Base-by-base conservation (phyloP, 2,329 filamentous ascomycete genomes). In the Aspergillus glaucus region DNA sequence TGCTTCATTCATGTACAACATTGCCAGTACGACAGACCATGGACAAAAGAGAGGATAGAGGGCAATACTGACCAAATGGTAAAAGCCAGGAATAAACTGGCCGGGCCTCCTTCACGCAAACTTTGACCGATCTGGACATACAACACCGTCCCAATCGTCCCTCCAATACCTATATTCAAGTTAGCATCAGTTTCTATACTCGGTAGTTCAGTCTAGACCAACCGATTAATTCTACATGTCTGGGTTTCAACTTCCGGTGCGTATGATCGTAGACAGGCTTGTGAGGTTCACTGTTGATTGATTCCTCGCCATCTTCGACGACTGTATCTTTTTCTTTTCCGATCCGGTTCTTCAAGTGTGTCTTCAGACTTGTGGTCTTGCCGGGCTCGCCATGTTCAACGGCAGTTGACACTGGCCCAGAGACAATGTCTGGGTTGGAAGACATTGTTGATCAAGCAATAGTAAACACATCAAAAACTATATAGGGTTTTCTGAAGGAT, bases 191-290 rank as follows among this genome's bases (percentile, higher is more conserved):
- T 7, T n/a, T 17, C 34, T 36, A 36, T 36, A 17, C 15, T 17
- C 34, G 8, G 6, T 36, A 6, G 14, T 36, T 17, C n/a, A 17
- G 4, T 30, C 26, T 30, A 36, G 15, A 7, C n/a, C 17, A 17
- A 40, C 37, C 72, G 48, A 75, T 75, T 49, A 75, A 56, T 52
- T 75, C 71, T 37, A 75, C 69, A 59, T 75, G 72, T 51, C 72
- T 60, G 12, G 71, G 65, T 51, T 73, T 74, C 17, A 75, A 58
- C 50, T 66, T 70, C 47, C 72, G 68, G 30, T 67, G 68, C 1
- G 70, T 73, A 44, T 63, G 56, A 41, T 69, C 66, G 26, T 56
- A 55, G 17, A 50, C 50, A 1, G 58, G 54, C 44, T 62, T 58
- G 26, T 59, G 59, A 9, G 52, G 58, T n/a, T 51, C 58, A 21